Evolutionary conservation across 1,284 basidiomycete genomes (phyloP).

Genomic region (Apiotrichum domesticum): DNA sequence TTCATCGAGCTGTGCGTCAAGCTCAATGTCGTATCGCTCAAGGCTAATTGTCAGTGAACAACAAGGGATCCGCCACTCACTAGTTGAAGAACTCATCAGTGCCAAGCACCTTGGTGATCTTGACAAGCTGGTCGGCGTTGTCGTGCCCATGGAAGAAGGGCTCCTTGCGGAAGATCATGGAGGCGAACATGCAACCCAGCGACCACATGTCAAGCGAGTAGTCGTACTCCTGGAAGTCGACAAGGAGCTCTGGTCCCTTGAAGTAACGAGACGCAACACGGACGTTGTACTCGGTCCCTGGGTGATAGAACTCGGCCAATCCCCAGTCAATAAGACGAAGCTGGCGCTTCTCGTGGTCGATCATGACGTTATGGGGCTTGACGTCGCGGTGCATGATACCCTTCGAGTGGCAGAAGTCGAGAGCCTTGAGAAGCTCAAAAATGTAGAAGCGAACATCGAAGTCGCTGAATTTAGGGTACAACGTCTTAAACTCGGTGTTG

Average conservation of each 20-base stretch:
- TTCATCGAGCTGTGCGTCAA: constrained; percentile 85
- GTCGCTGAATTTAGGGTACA: constrained; percentile 93
- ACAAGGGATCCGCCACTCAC: neutral
- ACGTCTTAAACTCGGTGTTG: constrained; percentile 95
- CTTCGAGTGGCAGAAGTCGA: constrained; percentile 97
- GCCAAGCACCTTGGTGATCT: constrained; percentile 95
- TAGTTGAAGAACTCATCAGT: constrained; percentile 85
- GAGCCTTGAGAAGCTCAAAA: constrained; percentile 90
- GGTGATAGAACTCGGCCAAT: constrained; percentile 97
- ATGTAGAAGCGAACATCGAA: constrained; percentile 96
- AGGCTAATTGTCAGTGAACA: constrained; percentile 42
- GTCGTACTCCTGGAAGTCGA: constrained; percentile 98
- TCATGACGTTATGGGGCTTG: constrained; percentile 99
- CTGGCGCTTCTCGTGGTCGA: constrained; percentile 94
- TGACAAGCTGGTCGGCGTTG: constrained; percentile 97
- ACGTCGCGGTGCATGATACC: constrained; percentile 99
- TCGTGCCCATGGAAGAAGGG: constrained; percentile 99
- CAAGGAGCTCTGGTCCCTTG: constrained; percentile 94
- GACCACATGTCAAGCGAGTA: constrained; percentile 98
- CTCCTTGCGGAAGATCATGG: constrained; percentile 99
- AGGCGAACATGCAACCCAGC: constrained; percentile 96
- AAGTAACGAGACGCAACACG: constrained; percentile 96
- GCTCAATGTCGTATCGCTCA: constrained; percentile 89
- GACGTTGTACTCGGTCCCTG: constrained; percentile 96
- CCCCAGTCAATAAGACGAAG: constrained; percentile 99